Percentiles rank a stretch among this genome's conserved stretches.
Conservation (phyloP, 768 basidiomycete genomes). For the Leccinum disarticulatum region DNA sequence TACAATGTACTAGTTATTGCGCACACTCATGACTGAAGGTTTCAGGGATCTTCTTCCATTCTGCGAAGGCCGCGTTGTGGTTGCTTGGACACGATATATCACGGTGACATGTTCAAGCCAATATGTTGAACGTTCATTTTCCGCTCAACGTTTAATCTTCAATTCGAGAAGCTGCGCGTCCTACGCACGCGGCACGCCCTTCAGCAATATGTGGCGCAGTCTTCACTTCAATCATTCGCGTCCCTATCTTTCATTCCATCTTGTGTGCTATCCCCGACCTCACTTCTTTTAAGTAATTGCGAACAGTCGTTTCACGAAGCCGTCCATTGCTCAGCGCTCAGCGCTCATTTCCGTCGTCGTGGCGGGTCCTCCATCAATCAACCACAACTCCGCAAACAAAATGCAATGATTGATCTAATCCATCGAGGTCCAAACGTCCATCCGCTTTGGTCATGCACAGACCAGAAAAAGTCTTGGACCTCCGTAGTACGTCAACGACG, state of each 20-base stretch:
- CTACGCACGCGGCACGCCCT: background rate
- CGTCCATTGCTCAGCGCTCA: background rate
- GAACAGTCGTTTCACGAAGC: conserved; percentile 2
- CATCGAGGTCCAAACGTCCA: background rate
- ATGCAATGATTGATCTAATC: background rate
- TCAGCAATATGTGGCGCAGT: conserved; percentile 20
- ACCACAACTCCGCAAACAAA: background rate
- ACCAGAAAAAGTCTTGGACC: background rate
- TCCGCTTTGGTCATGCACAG: background rate
- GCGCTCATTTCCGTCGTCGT: conserved; percentile 25
- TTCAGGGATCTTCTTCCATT: conserved; percentile 14
- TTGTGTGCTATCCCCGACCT: conserved; percentile 7
- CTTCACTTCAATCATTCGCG: conserved; percentile 1
- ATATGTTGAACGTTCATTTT: conserved; percentile 2
- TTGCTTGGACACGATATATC: conserved; percentile 7
- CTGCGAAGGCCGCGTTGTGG: conserved; percentile 2
- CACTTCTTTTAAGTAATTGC: conserved; percentile 19
- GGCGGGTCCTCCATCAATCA: background rate
- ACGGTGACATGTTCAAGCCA: background rate
- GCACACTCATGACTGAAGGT: conserved; percentile 13
- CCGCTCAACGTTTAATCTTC: conserved; percentile 15
- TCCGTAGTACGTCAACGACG: conserved; percentile 5
- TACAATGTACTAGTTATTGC: conserved; percentile 13
- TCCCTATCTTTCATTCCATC: conserved; percentile 7
- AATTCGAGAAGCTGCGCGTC: background rate